Conservation (phyloP, 192 early-diverging fungal genomes). For the Backusella liffmaniae region DNA sequence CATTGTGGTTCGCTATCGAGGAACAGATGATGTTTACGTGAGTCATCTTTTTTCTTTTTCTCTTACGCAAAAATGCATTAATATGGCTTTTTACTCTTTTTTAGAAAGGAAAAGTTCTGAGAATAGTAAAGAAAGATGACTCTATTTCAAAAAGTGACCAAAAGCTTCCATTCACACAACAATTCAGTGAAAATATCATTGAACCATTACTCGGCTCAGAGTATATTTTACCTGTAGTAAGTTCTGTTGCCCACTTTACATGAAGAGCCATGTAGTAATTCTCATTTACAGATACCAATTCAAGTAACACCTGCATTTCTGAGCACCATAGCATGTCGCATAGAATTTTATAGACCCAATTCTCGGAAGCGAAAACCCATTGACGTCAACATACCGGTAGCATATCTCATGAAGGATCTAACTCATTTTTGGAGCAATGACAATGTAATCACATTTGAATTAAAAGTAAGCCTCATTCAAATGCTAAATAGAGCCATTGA, state of each 20-base stretch:
- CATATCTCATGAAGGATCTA: neutral
- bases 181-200: conserved; percentile 12
- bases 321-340: neutral
- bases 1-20: conserved; percentile 52
- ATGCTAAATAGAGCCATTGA: neutral
- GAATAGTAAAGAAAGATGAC: neutral
- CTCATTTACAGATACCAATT: conserved; percentile 2
- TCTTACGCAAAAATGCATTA: neutral
- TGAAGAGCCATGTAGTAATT: neutral
- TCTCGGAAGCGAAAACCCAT: neutral
- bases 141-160: neutral
- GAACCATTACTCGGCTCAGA: neutral
- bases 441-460: conserved; percentile 17
- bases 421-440: conserved; percentile 4
- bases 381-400: neutral
- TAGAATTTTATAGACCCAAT: neutral
- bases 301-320: conserved; percentile 3
- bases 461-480: conserved; percentile 21
- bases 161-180: neutral
- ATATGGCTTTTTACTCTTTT: neutral
- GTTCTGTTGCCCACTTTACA: no score
- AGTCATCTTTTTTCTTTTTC: neutral
- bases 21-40: conserved; percentile 16
- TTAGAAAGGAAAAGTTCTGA: conserved; percentile 18
- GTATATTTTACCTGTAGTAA: conserved; percentile 14